Evolutionary conservation across 1,284 basidiomycete genomes (phyloP).

Genomic region (Austroboletus novae-zelandiae): DNA sequence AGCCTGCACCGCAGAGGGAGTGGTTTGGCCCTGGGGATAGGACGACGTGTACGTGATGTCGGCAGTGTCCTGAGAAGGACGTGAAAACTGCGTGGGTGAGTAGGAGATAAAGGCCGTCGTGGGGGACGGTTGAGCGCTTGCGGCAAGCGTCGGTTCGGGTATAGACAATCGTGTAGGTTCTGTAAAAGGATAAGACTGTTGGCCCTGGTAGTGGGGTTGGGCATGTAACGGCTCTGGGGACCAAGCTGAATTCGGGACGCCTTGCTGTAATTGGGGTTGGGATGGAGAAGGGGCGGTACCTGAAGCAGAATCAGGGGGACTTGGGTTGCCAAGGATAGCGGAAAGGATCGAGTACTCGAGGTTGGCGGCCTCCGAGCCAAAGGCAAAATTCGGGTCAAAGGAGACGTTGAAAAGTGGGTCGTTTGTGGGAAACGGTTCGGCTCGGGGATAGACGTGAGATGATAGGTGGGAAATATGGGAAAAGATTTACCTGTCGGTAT

Average conservation of each 20-base stretch:
- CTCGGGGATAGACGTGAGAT: constrained; percentile 24
- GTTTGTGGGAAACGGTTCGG: constrained; percentile 49
- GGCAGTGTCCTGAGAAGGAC: constrained; percentile 42
- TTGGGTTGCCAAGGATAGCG: constrained; percentile 81
- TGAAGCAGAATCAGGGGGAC: constrained; percentile 53
- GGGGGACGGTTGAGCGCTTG: constrained; percentile 34
- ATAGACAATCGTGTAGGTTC: constrained; percentile 39
- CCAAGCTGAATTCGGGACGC: constrained; percentile 47
- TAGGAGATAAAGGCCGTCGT: constrained; percentile 33
- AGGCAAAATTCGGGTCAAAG: constrained; percentile 64
- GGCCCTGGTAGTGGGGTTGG: constrained; percentile 29
- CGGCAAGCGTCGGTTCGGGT: constrained; percentile 36
- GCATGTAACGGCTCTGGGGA: constrained; percentile 38
- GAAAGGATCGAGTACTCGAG: constrained; percentile 91
- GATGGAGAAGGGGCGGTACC: constrained; percentile 41
- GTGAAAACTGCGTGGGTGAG: constrained; percentile 41
- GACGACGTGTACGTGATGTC: constrained; percentile 33
- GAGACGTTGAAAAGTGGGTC: constrained; percentile 63
- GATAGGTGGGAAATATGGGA: neutral
- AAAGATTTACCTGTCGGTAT: constrained; percentile 31
- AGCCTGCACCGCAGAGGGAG: constrained; percentile 35
- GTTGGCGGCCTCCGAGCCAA: constrained; percentile 86
- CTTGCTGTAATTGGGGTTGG: constrained; percentile 36
- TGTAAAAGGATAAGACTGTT: constrained; percentile 25
- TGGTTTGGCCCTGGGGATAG: constrained; percentile 28